These are phyloP conservation scores for Mycosphaerella sp. DNA, from an alignment of 2,329 filamentous ascomycete genomes.

Conservation along the genomic window DNA sequence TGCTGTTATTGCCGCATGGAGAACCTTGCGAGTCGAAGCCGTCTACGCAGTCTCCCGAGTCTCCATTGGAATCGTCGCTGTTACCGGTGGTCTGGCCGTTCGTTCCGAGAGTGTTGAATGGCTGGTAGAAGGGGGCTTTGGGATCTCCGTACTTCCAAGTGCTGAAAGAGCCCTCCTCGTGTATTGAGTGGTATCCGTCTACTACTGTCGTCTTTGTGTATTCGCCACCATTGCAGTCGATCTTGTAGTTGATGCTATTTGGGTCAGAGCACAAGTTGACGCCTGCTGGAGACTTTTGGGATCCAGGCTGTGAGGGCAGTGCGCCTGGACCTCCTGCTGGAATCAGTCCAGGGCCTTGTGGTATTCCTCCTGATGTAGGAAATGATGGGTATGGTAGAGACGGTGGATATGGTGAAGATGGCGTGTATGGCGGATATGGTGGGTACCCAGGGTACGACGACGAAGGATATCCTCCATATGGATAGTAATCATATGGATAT, in stretches of 20 bases:
- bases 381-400: no score
- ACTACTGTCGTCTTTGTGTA: not conserved
- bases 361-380: no score
- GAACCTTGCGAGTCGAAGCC: not conserved
- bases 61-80: no score
- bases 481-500: no score
- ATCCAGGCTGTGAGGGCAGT: no score
- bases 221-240: not conserved
- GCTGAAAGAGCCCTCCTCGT: not conserved
- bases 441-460: no score
- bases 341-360: no score
- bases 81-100: not conserved
- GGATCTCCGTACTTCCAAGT: not conserved
- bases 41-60: not conserved
- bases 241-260: not conserved
- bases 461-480: no score
- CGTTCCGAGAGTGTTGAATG: not conserved
- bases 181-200: not conserved
- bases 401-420: no score
- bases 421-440: no score
- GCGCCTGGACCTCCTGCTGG: no score
- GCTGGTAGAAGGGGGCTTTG: not conserved
- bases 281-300: not conserved
- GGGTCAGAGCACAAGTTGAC: not conserved
- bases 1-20: not conserved